These are phyloP conservation scores for Viridothelium virens DNA, from an alignment of 495 filamentous ascomycete genomes.

Conservation along the genomic window DNA sequence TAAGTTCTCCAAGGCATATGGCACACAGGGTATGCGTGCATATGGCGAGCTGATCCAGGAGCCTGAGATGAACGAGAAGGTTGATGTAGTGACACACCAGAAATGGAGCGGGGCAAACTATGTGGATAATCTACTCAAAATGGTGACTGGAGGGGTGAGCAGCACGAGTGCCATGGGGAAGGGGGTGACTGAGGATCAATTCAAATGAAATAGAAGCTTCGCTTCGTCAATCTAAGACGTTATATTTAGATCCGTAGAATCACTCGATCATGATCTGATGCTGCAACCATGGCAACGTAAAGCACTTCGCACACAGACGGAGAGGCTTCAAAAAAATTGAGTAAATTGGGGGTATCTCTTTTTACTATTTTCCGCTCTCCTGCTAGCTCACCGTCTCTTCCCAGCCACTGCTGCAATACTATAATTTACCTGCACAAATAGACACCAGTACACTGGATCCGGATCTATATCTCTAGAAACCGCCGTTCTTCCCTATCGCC, in stretches of 20 bases:
- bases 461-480: slow-evolving; percentile 6
- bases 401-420: neutral
- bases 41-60: slow-evolving; percentile 97
- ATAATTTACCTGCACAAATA: neutral
- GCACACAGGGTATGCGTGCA: slow-evolving; percentile 80
- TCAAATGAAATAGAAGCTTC: slow-evolving; percentile 42
- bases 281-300: too few species aligned
- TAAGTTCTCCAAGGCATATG: slow-evolving; percentile 77
- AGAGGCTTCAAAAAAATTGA: neutral
- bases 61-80: slow-evolving; percentile 81
- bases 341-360: neutral
- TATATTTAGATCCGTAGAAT: too few species aligned
- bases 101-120: slow-evolving; percentile 97
- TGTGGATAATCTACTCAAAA: slow-evolving; percentile 87
- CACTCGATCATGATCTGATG: too few species aligned
- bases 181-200: slow-evolving; percentile 97
- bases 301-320: neutral
- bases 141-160: slow-evolving; percentile 91
- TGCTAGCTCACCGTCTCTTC: neutral
- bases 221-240: neutral
- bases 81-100: slow-evolving; percentile 97
- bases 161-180: slow-evolving; percentile 92
- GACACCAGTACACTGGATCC: too few species aligned
- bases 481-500: neutral
- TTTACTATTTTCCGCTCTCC: neutral